A percentile compares a stretch with the other conserved stretches of the same genome.
Evolutionary conservation across 2,329 filamentous ascomycete genomes (phyloP).

Genomic region (Aureobasidium lini): DNA sequence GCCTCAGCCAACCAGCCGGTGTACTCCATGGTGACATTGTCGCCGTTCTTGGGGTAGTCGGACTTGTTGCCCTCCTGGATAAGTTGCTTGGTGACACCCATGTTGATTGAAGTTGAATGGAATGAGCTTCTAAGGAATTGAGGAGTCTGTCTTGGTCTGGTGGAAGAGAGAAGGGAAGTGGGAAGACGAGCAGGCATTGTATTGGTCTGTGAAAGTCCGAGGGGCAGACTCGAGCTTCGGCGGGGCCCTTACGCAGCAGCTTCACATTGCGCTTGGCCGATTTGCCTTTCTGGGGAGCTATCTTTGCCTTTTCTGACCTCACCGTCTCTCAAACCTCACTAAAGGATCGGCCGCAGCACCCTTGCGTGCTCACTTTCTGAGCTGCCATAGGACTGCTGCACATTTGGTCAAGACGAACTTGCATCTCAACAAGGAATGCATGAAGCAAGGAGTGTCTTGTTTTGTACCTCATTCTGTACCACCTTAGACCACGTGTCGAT

Average conservation of each 20-base stretch:
- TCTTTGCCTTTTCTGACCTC: neutral
- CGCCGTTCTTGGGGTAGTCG: slow-evolving; percentile 54
- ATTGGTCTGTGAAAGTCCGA: slow-evolving; percentile 3
- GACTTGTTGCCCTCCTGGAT: slow-evolving; percentile 54
- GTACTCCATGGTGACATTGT: slow-evolving; percentile 83
- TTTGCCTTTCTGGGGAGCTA: neutral
- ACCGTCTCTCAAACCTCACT: neutral
- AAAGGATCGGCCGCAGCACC: neutral
- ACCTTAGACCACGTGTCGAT: neutral
- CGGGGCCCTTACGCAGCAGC: neutral
- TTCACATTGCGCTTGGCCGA: neutral
- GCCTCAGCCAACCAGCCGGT: slow-evolving; percentile 76
- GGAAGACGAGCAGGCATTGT: slow-evolving; percentile 10
- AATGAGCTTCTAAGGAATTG: slow-evolving; percentile 11
- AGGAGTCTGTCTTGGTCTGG: slow-evolving; percentile 9
- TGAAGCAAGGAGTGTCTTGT: neutral
- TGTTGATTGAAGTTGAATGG: slow-evolving; percentile 20
- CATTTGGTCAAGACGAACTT: neutral
- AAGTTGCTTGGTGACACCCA: slow-evolving; percentile 61
- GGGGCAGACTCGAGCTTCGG: slow-evolving; percentile 5
- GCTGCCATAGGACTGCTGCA: neutral
- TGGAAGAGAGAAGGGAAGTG: slow-evolving; percentile 7
- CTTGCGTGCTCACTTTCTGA: neutral
- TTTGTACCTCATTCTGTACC: neutral
- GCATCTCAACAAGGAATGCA: neutral